Conservation (phyloP, 2,329 filamentous ascomycete species). For the Waltergamsia citrina region DNA sequence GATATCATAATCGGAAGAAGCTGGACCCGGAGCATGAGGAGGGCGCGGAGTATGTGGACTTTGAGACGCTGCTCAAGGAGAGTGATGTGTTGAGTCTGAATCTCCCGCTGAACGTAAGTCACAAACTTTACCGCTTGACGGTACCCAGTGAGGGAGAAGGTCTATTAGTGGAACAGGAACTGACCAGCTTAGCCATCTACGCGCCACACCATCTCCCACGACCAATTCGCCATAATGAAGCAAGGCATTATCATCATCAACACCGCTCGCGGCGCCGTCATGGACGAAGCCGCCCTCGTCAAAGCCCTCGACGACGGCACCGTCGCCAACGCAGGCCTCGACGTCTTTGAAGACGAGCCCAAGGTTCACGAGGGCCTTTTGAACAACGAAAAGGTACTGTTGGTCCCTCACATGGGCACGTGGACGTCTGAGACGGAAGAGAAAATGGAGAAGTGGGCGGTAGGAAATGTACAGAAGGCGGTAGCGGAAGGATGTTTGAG, state of each 20-base stretch:
- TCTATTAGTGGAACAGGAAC: background rate
- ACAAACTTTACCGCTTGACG: too few relatives aligned
- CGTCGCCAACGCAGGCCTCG: conserved; percentile 63
- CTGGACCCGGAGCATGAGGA: conserved; percentile 45
- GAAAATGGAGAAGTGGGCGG: conserved; percentile 68
- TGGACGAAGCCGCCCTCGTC: conserved; percentile 74
- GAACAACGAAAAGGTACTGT: conserved; percentile 59
- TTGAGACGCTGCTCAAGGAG: conserved; percentile 59
- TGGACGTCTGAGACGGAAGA: conserved; percentile 59
- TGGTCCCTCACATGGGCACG: conserved; percentile 82
- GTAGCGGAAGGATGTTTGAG: conserved; percentile 52
- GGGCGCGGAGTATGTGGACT: conserved; percentile 58
- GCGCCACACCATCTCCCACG: conserved; percentile 62
- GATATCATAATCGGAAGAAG: conserved; percentile 63
- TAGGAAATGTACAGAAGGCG: conserved; percentile 58
- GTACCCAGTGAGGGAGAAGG: too few relatives aligned
- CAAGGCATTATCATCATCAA: conserved; percentile 68
- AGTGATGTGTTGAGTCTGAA: conserved; percentile 77
- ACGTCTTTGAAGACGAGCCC: conserved; percentile 79
- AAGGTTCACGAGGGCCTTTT: conserved; percentile 64
- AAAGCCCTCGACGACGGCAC: conserved; percentile 60
- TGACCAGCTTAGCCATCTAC: conserved; percentile 41
- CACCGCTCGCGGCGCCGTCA: conserved; percentile 72
- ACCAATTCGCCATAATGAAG: conserved; percentile 71
- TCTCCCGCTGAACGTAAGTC: conserved; percentile 69